phyloP scores from a whole-genome alignment of 805 yeast genomes.

The Metschnikowia lachancei region DNA sequence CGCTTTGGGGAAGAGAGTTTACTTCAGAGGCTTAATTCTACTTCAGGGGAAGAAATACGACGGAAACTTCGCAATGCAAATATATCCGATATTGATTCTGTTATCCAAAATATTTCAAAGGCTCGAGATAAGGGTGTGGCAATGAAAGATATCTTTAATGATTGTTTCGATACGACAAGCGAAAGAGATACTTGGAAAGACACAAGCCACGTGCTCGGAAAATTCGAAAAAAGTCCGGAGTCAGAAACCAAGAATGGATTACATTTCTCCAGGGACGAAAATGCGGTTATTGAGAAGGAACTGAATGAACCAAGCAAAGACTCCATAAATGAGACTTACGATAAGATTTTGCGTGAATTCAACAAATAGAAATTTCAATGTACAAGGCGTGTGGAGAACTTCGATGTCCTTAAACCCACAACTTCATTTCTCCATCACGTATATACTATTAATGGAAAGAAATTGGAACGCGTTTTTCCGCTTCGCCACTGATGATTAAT shows the following conservation, averaged over 20 bases:
- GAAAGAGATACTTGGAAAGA: background rate
- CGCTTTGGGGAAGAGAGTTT: conserved; percentile 19
- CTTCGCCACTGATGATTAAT: too few relatives aligned
- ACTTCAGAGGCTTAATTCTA: conserved; percentile 15
- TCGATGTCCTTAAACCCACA: too few relatives aligned
- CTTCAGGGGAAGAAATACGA: conserved; percentile 41
- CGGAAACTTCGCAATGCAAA: conserved; percentile 30
- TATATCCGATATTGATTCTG: conserved; percentile 34
- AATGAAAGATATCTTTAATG: conserved; percentile 24
- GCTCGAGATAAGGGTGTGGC: conserved; percentile 34
- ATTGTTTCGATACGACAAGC: background rate
- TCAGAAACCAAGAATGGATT: too few relatives aligned
- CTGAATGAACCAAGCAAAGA: conserved; percentile 4
- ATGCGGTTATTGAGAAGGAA: too few relatives aligned
- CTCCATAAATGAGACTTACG: conserved; percentile 22
- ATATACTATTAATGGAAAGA: too few relatives aligned
- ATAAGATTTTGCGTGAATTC: conserved; percentile 20
- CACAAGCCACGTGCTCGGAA: too few relatives aligned
- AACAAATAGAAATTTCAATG: conserved; percentile 3
- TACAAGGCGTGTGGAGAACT: background rate
- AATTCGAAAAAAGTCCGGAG: too few relatives aligned
- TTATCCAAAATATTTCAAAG: conserved; percentile 31
- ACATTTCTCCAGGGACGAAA: too few relatives aligned
- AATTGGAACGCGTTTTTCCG: too few relatives aligned
- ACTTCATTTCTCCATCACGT: too few relatives aligned